Base-by-base conservation (phyloP, 257 asterid species). In the Nicotiana benthamiana region DNA sequence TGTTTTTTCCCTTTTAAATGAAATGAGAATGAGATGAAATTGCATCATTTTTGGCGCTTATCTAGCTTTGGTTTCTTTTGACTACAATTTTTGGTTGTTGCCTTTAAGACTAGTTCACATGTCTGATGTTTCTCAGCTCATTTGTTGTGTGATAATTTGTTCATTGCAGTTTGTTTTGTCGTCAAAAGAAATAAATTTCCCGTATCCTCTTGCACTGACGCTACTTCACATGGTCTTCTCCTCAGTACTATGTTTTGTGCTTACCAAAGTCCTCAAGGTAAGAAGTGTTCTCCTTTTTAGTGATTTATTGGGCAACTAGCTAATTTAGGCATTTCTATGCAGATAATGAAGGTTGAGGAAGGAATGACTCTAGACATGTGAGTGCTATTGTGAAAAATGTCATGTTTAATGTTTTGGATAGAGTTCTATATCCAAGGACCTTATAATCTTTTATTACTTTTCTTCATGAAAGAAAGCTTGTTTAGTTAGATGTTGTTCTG, bases 171-270 rank as follows among this genome's bases (percentile, higher is more conserved):
- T 97, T 97, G 94, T 95, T 75, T 87, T 95, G 80, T 93, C 98
- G 40, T 95, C 99, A 1, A 90, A 93, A 88, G 98, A 93, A 77
- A 91, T 95, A 74, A 93, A 93, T 86, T 95, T 95, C 85, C 99
- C 99, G 8, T 95, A 90, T 87, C 99, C 99, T 75, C 98, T 95
- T 78, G 99, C 94, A 56, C 86, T 95, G 89, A 95, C 99, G 9
- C 90, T 95, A 72, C 97, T 95, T 89, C 99, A 95, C 87, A 95
- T 95, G 99, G 85, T 95, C 80, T 95, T 95, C 91, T 95, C 99
- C 79, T 95, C 99, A 36, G 93, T 91, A 54, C 77, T 93, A 52
- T 95, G 99, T 86, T 93, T 93, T 84, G 56, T 90, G 76, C 89
- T 95, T 66, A 95, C 98, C 88, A 93, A 88, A 85, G 97, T 92